Evolutionary conservation across 441 rosid genomes (phyloP), one percentile per base, ranked within the genome.

Genomic region (Metrosideros polymorpha): DNA sequence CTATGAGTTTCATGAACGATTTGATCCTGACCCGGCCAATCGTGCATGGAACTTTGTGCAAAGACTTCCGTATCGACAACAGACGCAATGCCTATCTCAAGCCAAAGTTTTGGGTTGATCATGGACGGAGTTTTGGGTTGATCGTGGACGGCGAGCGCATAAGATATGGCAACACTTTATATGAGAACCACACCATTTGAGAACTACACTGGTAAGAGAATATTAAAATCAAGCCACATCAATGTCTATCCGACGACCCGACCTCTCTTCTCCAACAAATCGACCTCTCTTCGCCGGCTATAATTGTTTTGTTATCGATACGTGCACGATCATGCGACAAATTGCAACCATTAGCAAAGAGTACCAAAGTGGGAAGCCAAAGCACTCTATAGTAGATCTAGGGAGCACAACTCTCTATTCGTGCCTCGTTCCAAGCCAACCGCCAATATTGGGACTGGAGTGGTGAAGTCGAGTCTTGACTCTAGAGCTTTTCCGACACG

Each of bases 251-350:
- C 32, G 63, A 57, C 30, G 61, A 27, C 17, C 61, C 22, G 39
- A 61, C 75, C 39, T 0, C 75, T 61, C 24, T 30, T 61, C 24
- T n/a, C n/a, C n/a, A n/a, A n/a, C n/a, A n/a, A n/a, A n/a, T n/a
- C 22, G 39, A 61, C 75, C 39, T 0, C 75, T 61, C 24, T 30
- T 61, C 24, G 35, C 19, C 24, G 6, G 24, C 39, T 29, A 30
- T 15, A 17, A 61, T 61, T 15, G 12, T 30, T 3, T 53, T 53
- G 22, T 15, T 30, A 7, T 30, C 0, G 30, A 56, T 14, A 0
- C 2, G 42, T 30, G 3, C 42, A 9, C 24, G 75, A 30, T 61
- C 42, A 18, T 17, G 1, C 3, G 42, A n/a, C n/a, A n/a, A n/a
- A n/a, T n/a, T n/a, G n/a, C n/a, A n/a, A n/a, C n/a, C n/a, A n/a